Evolutionary conservation across 176 grass and related monocot species (phyloP), one percentile per base, ranked within the genome.

Genomic region (Carex kokanica): DNA sequence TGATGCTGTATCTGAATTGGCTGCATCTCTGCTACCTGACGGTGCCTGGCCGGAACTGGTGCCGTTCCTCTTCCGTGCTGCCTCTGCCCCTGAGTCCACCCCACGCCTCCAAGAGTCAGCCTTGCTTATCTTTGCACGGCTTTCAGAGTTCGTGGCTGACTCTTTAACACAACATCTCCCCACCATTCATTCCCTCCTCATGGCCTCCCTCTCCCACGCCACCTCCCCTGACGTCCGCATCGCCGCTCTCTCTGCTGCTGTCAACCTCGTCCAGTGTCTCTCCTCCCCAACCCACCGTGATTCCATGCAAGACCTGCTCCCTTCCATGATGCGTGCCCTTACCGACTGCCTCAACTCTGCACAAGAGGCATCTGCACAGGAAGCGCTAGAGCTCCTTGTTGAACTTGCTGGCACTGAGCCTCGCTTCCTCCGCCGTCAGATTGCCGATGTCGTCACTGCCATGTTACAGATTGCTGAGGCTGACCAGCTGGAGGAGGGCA

Each of bases 391-490:
- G 83, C 91, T 99, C 67, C 97, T 99, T 1, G 89, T 99, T 2
- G 97, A 99, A 63, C 90, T 99, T 13, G 97, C 93, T 8, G 93
- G 93, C 0, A 84, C 93, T 0, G 97, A 99, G 70, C 97, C 97
- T 5, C 87, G 97, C 60, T 96, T 99, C 89, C 88, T 99, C 17
- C 88, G 97, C 25, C 78, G 89, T 4, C 97, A 99, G 83, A 91
- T 99, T 77, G 84, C 83, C 0, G 97, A 99, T 40, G 97, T 99
- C 1, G 97, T 93, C 2, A 90, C 89, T n/a, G 93, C 97, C 55
- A 96, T 99, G 97, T 85, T 99, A 21, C 96, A 98, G 45, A 82
- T 99, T 2, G 89, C 93, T 5, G 93, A 99, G 72, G 93, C 93
- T 0, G 11, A 89, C 2, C 87, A 89, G 41, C 61, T 99, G 24